Base-by-base conservation (phyloP, 2,329 filamentous ascomycete species). In the Chrysoporthe austroafricana region DNA sequence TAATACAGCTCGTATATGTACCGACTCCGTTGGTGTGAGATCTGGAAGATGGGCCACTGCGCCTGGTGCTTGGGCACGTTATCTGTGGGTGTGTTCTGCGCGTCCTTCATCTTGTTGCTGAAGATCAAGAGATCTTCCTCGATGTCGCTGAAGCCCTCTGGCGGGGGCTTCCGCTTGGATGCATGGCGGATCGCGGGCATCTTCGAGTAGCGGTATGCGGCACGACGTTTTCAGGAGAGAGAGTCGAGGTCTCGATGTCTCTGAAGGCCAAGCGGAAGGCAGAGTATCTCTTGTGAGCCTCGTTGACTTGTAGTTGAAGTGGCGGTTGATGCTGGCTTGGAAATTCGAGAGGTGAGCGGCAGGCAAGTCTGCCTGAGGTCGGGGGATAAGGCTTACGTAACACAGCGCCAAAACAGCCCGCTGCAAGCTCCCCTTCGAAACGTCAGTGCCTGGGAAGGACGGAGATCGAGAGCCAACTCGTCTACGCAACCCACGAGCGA, bases 1-100 rank as follows among this genome's bases (percentile, higher is more conserved):
- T 98, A 99, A 83, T 97, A 98, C 60, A 99, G 85, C 77, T 98
- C 96, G 83, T 97, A 99, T 71, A 99, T 91, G 81, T 99, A 99
- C 76, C 93, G 89, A 70, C 82, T 90, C 82, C 95, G 89, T 81
- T 97, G 94, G 80, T 99, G 96, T 34, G 91, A 91, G 77, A 99
- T 97, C 79, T 98, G 94, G 77, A 99, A 98, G 72, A 99, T 94
- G 70, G 96, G 95, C 96, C 96, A 99, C 71, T 94, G 88, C 73
- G 93, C 92, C 81, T 98, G 93, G 77, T 97, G 91, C 77, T 94
- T 94, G 1, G 87, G 87, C 0, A 88, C 92, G 85, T 86, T 93
- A 86, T 82, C 92, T 77, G 82, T 92, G 81, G 93, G 90, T 60
- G 94, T 91, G 80, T 96, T 97, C 77, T 97, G 94, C 63, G 96